Conservation (phyloP, 2,329 filamentous ascomycete species). For the Triangularia verruculosa region DNA sequence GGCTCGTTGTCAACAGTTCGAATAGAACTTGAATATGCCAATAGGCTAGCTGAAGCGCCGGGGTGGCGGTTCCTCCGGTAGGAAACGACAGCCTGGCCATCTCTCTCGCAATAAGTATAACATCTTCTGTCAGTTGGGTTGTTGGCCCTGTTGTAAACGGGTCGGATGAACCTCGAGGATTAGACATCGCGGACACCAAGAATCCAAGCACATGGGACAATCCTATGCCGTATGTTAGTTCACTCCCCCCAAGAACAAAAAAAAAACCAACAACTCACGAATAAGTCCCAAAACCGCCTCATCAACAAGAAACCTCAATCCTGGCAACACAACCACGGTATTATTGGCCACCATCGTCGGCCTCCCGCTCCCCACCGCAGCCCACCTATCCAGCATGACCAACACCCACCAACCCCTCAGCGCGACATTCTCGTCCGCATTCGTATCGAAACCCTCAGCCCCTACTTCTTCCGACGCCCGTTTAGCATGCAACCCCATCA, state of each 20-base stretch:
- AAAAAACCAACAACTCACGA: slow-evolving; percentile 49
- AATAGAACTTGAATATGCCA: slow-evolving; percentile 67
- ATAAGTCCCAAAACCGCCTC: slow-evolving; percentile 62
- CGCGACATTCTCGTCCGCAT: slow-evolving; percentile 60
- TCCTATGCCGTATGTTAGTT: slow-evolving; percentile 19
- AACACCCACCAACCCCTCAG: slow-evolving; percentile 70
- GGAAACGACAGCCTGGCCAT: slow-evolving; percentile 48
- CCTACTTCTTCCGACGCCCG: slow-evolving; percentile 31
- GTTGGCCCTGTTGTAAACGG: slow-evolving; percentile 36
- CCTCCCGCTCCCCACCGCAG: slow-evolving; percentile 64
- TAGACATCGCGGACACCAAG: slow-evolving; percentile 46
- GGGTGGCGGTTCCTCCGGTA: slow-evolving; percentile 49
- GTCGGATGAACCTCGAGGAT: slow-evolving; percentile 37
- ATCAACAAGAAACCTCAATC: slow-evolving; percentile 59
- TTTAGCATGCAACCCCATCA: slow-evolving; percentile 55
- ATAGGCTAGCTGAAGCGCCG: slow-evolving; percentile 63
- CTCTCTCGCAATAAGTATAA: not conserved
- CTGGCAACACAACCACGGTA: slow-evolving; percentile 56
- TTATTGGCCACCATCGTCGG: slow-evolving; percentile 62
- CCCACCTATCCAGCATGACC: slow-evolving; percentile 70
- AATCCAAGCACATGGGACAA: slow-evolving; percentile 40
- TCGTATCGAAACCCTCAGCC: slow-evolving; percentile 48
- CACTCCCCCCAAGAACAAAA: not conserved
- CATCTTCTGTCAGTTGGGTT: not conserved
- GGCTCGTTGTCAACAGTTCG: slow-evolving; percentile 45